These are phyloP conservation scores for Neocatenulostroma microsporum DNA, from an alignment of 2,329 filamentous ascomycete species.

Conservation along the genomic window DNA sequence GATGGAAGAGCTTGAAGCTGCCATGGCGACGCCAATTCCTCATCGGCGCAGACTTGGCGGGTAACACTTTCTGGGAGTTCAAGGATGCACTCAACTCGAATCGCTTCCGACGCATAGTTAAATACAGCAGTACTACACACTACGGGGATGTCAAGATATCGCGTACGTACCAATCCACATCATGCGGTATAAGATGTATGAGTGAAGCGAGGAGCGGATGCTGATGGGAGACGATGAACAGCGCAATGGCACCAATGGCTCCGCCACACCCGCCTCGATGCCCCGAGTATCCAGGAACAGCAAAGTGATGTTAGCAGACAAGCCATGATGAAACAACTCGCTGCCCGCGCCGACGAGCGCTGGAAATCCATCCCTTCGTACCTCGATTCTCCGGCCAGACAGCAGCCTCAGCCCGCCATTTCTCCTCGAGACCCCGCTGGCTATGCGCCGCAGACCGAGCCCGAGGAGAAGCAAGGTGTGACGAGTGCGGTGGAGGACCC, in stretches of 20 bases:
- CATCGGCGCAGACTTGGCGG: slow-evolving; percentile 52
- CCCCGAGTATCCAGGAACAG: slow-evolving; percentile 53
- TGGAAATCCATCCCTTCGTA: slow-evolving; percentile 54
- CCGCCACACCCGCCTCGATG: slow-evolving; percentile 50
- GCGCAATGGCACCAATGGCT: slow-evolving; percentile 64
- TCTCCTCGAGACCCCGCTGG: slow-evolving; percentile 36
- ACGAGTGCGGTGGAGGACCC: slow-evolving; percentile 25
- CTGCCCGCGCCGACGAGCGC: slow-evolving; percentile 51
- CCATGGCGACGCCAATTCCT: slow-evolving; percentile 56
- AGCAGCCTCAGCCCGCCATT: slow-evolving; percentile 41
- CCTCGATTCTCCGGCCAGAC: slow-evolving; percentile 48
- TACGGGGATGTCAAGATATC: slow-evolving; percentile 54
- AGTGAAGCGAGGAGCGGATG: no score
- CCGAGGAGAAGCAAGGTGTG: slow-evolving; percentile 23
- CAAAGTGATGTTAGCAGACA: slow-evolving; percentile 50
- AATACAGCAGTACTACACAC: slow-evolving; percentile 44
- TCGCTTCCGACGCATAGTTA: slow-evolving; percentile 52
- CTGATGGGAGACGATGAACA: no score
- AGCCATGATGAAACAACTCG: slow-evolving; percentile 51
- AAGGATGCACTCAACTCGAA: slow-evolving; percentile 49
- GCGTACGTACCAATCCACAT: slow-evolving; percentile 39
- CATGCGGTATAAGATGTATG: slow-evolving; percentile 1
- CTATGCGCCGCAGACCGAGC: slow-evolving; percentile 29
- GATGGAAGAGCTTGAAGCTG: slow-evolving; percentile 55
- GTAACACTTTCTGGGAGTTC: slow-evolving; percentile 63